Conservation (phyloP, 139 green algal genomes). For the Spirogloea muscicola region DNA sequence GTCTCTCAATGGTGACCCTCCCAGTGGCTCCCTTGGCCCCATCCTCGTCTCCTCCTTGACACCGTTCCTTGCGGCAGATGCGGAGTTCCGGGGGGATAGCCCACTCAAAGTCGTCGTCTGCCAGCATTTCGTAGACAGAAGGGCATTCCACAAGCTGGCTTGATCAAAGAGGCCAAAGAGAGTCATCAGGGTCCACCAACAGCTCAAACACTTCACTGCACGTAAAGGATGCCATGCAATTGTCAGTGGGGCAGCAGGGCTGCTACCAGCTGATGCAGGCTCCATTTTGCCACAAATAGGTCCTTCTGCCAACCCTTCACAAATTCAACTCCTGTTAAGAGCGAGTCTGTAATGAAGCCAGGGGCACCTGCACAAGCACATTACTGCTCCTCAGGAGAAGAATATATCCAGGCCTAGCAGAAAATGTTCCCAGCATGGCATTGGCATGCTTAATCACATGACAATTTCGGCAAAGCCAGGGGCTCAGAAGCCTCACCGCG, state of each 20-base stretch:
- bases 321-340: slow-evolving; percentile 57
- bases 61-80: not conserved
- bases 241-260: not conserved
- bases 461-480: no score
- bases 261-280: slow-evolving; percentile 40
- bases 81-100: slow-evolving; percentile 4
- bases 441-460: no score
- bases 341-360: slow-evolving; percentile 49
- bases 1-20: no score
- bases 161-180: not conserved
- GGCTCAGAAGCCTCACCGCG: no score
- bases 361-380: slow-evolving; percentile 42
- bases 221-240: no score
- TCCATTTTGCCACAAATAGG: slow-evolving; percentile 46
- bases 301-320: slow-evolving; percentile 39
- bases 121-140: slow-evolving; percentile 26
- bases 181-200: not conserved
- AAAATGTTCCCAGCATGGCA: no score
- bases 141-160: slow-evolving; percentile 36
- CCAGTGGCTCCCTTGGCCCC: not conserved
- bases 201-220: no score
- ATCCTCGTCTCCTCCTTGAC: not conserved
- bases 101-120: slow-evolving; percentile 21
- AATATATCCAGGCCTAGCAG: no score
- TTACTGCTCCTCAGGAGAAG: no score